phyloP scores from a whole-genome alignment of 108 stramenopile species.

The Nannochloropsis oceanica region DNA sequence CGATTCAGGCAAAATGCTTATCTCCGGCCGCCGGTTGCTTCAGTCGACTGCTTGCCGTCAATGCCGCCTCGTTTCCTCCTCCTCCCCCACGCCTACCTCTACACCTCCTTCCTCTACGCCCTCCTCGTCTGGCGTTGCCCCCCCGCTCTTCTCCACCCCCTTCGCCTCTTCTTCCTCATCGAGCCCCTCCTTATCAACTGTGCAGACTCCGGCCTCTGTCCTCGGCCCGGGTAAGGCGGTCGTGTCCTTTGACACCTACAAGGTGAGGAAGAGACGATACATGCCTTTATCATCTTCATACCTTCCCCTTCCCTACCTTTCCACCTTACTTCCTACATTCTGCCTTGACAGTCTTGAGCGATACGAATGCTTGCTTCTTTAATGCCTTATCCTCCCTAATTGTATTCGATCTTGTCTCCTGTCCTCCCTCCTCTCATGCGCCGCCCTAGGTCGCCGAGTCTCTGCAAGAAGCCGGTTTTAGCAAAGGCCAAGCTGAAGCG shows the following conservation, averaged over 20 bases:
- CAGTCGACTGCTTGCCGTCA: too few relatives aligned
- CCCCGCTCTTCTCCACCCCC: background rate
- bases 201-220: background rate
- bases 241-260: background rate
- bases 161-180: background rate
- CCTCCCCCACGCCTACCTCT: background rate
- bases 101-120: background rate
- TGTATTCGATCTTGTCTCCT: background rate
- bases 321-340: too few relatives aligned
- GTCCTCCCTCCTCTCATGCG: background rate
- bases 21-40: too few relatives aligned
- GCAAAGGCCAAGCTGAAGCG: background rate
- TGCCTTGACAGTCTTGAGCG: too few relatives aligned
- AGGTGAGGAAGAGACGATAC: background rate
- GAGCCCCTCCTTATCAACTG: background rate
- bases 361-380: background rate
- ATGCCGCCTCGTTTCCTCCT: too few relatives aligned
- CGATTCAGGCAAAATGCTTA: too few relatives aligned
- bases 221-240: background rate
- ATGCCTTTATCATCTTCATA: too few relatives aligned
- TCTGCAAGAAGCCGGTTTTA: background rate
- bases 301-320: too few relatives aligned
- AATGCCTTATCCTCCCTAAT: background rate
- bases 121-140: too few relatives aligned
- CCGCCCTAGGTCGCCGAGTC: background rate